These are phyloP conservation scores for Biscutella laevigata DNA, from an alignment of 441 rosid genomes.

Conservation along the genomic window DNA sequence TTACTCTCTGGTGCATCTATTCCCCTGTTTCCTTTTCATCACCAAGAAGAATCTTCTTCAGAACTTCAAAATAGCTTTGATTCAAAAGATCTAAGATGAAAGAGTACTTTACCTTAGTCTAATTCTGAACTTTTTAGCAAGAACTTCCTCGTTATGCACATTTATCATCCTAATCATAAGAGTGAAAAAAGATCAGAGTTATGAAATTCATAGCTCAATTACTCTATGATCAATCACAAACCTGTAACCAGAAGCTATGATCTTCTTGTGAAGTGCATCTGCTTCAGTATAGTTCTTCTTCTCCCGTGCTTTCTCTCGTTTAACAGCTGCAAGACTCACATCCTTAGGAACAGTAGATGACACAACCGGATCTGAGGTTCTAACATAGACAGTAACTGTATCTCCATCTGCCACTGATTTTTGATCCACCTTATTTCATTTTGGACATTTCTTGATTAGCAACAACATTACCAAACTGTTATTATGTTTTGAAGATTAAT, in stretches of 20 bases:
- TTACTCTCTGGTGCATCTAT: constrained; percentile 72
- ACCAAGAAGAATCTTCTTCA: no score
- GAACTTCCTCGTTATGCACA: constrained; percentile 48
- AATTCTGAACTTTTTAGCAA: constrained; percentile 61
- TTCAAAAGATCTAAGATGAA: not conserved
- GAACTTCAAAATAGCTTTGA: no score
- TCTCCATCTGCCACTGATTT: constrained; percentile 78
- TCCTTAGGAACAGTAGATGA: constrained; percentile 52
- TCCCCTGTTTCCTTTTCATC: constrained; percentile 38
- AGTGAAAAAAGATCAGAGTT: not conserved
- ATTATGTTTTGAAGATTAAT: not conserved
- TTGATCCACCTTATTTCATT: constrained; percentile 55
- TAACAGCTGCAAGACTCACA: constrained; percentile 44
- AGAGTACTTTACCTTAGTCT: constrained; percentile 45
- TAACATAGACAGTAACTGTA: constrained; percentile 62
- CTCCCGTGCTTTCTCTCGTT: constrained; percentile 54
- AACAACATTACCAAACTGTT: not conserved
- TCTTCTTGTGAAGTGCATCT: constrained; percentile 63
- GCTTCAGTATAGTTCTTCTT: constrained; percentile 48
- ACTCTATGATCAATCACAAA: constrained; percentile 10
- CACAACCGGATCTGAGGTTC: constrained; percentile 46
- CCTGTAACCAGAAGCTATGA: constrained; percentile 61
- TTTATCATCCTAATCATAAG: constrained; percentile 35
- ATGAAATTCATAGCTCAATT: not conserved
- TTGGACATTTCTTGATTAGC: constrained; percentile 9